phyloP scores from a whole-genome alignment of 1,284 basidiomycete species.

The Cryptococcus sp. region DNA sequence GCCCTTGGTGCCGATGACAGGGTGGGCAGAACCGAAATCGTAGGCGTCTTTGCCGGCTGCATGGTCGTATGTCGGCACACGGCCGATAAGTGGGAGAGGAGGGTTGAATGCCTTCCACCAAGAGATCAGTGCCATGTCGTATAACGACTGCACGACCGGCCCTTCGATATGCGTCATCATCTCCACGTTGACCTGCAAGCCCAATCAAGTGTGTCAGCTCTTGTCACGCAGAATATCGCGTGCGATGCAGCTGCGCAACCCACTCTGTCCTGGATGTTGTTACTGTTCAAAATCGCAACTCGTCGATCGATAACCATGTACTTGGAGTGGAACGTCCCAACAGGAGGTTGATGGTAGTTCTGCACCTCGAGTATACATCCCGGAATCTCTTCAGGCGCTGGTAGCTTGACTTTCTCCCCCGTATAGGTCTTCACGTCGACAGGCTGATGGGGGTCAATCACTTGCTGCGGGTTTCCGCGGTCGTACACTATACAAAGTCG shows the following conservation, averaged over 20 bases:
- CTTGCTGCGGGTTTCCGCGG: slow-evolving; percentile 34
- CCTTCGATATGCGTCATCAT: slow-evolving; percentile 69
- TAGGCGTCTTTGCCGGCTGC: slow-evolving; percentile 10
- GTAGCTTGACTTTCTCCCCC: slow-evolving; percentile 57
- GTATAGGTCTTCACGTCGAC: slow-evolving; percentile 30
- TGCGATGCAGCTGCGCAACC: not conserved
- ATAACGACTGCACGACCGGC: slow-evolving; percentile 68
- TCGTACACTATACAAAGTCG: slow-evolving; percentile 32
- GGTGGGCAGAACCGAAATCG: slow-evolving; percentile 29
- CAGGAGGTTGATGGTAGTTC: slow-evolving; percentile 42
- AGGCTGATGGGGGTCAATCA: slow-evolving; percentile 25
- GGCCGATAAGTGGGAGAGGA: slow-evolving; percentile 58
- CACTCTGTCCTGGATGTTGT: slow-evolving; percentile 64
- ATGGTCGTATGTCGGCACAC: slow-evolving; percentile 34
- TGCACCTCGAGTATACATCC: slow-evolving; percentile 64
- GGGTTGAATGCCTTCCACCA: slow-evolving; percentile 64
- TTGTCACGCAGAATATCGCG: not conserved
- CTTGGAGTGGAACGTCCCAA: slow-evolving; percentile 66
- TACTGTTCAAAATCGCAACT: slow-evolving; percentile 66
- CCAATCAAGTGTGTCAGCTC: slow-evolving; percentile 3
- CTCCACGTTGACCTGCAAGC: slow-evolving; percentile 62
- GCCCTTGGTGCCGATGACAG: slow-evolving; percentile 23
- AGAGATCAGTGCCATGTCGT: slow-evolving; percentile 68
- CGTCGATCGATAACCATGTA: slow-evolving; percentile 70
- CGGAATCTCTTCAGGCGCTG: slow-evolving; percentile 61